Percentiles rank a stretch among this genome's conserved stretches.
Conservation (phyloP, 2,329 filamentous ascomycete species). For the Clarireedia monteithiana region DNA sequence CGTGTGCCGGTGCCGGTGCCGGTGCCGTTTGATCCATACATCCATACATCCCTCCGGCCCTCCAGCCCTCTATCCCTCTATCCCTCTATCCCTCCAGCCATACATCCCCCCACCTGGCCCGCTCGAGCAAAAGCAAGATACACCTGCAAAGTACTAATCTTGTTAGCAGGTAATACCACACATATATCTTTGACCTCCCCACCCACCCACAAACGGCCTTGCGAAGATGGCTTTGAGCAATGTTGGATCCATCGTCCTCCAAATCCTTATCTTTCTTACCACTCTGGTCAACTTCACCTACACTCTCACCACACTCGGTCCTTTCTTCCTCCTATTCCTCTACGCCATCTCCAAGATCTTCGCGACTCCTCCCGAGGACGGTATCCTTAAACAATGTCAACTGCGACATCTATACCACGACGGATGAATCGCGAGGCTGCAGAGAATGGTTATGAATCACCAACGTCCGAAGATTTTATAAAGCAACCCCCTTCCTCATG, state of each 20-base stretch:
- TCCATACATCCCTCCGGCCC: too few relatives aligned
- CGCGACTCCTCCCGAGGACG: conserved; percentile 39
- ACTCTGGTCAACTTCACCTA: conserved; percentile 46
- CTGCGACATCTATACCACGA: conserved; percentile 25
- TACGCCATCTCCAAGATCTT: conserved; percentile 43
- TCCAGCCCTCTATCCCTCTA: too few relatives aligned
- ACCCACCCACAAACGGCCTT: neutral
- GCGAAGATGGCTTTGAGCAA: conserved; percentile 42
- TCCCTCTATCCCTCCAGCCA: too few relatives aligned
- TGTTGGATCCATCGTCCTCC: conserved; percentile 43
- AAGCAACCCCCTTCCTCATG: neutral
- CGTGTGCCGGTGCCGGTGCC: too few relatives aligned
- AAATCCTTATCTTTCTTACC: conserved; percentile 45
- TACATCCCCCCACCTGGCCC: too few relatives aligned
- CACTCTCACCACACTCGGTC: conserved; percentile 42
- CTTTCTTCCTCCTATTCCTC: conserved; percentile 38
- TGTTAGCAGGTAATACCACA: too few relatives aligned
- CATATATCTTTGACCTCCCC: neutral
- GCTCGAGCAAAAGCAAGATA: too few relatives aligned
- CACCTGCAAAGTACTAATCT: too few relatives aligned
- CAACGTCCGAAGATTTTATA: neutral
- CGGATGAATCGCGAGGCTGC: conserved; percentile 13
- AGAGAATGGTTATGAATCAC: neutral
- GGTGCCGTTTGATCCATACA: too few relatives aligned
- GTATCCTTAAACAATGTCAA: conserved; percentile 32